phyloP scores from a whole-genome alignment of 495 filamentous ascomycete genomes.

The Bryoglossum gracile region DNA sequence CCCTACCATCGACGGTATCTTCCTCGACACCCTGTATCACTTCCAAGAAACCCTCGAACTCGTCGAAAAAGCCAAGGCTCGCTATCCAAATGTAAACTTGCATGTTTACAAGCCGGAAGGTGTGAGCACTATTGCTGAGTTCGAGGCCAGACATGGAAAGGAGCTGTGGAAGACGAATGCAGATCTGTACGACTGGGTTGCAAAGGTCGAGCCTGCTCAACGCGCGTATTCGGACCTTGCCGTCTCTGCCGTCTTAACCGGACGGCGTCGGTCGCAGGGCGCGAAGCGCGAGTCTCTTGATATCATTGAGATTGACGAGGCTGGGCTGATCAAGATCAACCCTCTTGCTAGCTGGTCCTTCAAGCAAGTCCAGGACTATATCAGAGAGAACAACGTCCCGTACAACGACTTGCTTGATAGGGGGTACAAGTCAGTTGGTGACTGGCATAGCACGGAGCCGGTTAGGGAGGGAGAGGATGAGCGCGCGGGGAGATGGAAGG shows the following conservation, averaged over 20 bases:
- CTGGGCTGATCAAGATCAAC: constrained; percentile 94
- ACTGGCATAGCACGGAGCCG: constrained; percentile 94
- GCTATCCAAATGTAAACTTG: constrained; percentile 70
- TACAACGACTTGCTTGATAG: constrained; percentile 87
- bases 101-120: constrained; percentile 85
- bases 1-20: constrained; percentile 76
- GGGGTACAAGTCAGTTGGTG: constrained; percentile 94
- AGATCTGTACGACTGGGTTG: constrained; percentile 90
- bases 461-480: constrained; percentile 90
- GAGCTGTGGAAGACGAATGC: constrained; percentile 80
- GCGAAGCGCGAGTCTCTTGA: constrained; percentile 83
- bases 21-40: constrained; percentile 95
- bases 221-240: constrained; percentile 83
- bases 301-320: constrained; percentile 88
- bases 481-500: constrained; percentile 96
- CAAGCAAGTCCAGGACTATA: constrained; percentile 77
- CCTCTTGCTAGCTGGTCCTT: constrained; percentile 97
- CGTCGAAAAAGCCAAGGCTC: constrained; percentile 65
- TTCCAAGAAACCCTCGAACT: constrained; percentile 84
- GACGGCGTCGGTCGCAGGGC: constrained; percentile 85
- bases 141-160: constrained; percentile 72
- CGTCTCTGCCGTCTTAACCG: constrained; percentile 91
- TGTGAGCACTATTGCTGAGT: constrained; percentile 60
- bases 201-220: constrained; percentile 95
- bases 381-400: constrained; percentile 78